Conservation (phyloP, 2,329 filamentous ascomycete species). For the Talaromyces atroroseus region DNA sequence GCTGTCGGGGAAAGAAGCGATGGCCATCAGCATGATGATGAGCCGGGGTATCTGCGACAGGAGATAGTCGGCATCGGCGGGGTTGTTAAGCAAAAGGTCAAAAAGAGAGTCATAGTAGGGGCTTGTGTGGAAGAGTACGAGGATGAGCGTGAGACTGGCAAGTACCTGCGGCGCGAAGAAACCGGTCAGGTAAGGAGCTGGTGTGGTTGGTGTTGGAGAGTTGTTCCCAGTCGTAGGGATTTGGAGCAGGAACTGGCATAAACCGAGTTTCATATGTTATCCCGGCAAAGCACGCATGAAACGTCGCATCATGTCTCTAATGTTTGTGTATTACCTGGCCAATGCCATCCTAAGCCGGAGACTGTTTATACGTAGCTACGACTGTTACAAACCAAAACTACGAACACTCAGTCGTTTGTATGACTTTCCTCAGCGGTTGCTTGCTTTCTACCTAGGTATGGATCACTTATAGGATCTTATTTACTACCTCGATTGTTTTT, state of each 20-base stretch:
- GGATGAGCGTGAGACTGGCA: conserved; percentile 63
- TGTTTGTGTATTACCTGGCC: no score
- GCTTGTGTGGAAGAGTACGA: conserved; percentile 81
- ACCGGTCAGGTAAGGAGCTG: conserved; percentile 66
- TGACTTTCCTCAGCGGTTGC: no score
- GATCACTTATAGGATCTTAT: no score
- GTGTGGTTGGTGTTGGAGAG: conserved; percentile 86
- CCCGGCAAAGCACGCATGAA: background rate
- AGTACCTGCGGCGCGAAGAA: conserved; percentile 66
- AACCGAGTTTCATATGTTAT: background rate
- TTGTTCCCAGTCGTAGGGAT: conserved; percentile 53
- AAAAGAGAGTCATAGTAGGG: conserved; percentile 73
- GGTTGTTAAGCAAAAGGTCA: conserved; percentile 79
- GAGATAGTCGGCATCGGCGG: conserved; percentile 91
- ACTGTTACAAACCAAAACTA: no score
- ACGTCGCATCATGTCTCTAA: background rate
- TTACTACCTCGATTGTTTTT: no score
- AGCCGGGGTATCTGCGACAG: conserved; percentile 72
- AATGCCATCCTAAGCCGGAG: no score
- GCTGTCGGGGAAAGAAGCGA: conserved; percentile 10
- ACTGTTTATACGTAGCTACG: no score
- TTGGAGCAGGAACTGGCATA: background rate
- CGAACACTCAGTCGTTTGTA: no score
- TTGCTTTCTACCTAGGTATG: no score
- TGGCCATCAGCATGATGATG: conserved; percentile 32